Evolutionary conservation across 305 asterid genomes (phyloP).

Genomic region (Fraxinus velutina): DNA sequence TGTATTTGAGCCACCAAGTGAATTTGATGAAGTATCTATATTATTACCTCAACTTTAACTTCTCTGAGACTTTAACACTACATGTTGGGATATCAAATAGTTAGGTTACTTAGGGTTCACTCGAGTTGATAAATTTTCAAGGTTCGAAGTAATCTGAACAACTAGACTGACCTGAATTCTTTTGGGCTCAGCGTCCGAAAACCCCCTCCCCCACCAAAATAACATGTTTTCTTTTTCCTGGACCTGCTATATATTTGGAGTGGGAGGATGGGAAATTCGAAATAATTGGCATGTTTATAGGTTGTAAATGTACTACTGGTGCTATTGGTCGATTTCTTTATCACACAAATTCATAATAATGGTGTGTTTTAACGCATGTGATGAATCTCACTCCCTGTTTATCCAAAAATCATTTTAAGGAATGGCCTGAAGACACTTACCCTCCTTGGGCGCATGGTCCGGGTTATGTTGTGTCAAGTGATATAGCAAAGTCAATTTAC

Average conservation of each 20-base stretch:
- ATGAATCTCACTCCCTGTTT: conserved; percentile 17
- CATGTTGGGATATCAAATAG: background rate
- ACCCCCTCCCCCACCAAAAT: background rate
- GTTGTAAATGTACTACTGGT: background rate
- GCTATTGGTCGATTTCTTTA: background rate
- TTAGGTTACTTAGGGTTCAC: background rate
- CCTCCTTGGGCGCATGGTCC: conserved; percentile 99
- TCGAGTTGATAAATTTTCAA: background rate
- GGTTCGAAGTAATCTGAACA: background rate
- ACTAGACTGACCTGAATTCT: background rate
- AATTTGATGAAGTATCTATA: background rate
- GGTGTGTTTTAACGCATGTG: background rate
- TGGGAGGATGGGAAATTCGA: background rate
- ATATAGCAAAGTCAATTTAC: conserved; percentile 69
- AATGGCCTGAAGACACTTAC: conserved; percentile 76
- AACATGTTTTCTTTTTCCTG: background rate
- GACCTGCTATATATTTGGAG: background rate
- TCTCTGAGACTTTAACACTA: background rate
- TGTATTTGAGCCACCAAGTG: background rate
- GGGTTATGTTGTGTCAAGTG: conserved; percentile 77
- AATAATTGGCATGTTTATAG: background rate
- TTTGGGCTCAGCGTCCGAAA: background rate
- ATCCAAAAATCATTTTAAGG: conserved; percentile 40
- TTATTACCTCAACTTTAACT: background rate
- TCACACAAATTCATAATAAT: background rate